Evolutionary conservation across 352 stramenopile genomes (phyloP).

Genomic region (Pythium folliculosum): DNA sequence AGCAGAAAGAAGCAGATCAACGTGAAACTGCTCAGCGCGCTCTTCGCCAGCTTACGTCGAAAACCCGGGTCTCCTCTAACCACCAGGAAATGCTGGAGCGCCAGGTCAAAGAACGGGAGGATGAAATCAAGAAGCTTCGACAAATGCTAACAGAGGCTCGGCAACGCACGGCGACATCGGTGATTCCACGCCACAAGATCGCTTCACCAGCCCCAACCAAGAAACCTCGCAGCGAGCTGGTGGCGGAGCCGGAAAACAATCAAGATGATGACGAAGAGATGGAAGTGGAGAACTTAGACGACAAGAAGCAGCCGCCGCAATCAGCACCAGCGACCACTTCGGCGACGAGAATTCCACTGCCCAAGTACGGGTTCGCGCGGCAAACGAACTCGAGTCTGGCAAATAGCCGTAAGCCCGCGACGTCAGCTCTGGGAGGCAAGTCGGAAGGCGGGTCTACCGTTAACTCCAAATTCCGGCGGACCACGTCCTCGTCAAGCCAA

Average conservation of each 20-base stretch:
- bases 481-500: constrained; percentile 8
- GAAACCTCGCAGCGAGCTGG: constrained; percentile 13
- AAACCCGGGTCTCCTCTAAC: constrained; percentile 61
- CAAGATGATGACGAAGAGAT: constrained; percentile 18
- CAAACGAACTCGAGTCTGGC: constrained; percentile 12
- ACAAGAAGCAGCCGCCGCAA: background rate
- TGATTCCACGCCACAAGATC: constrained; percentile 56
- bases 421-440: background rate
- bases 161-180: constrained; percentile 64
- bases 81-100: constrained; percentile 71
- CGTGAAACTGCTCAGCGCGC: constrained; percentile 64
- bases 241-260: constrained; percentile 7
- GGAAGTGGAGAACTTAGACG: background rate
- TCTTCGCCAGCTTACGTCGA: constrained; percentile 67
- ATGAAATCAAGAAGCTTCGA: constrained; percentile 80
- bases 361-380: constrained; percentile 12
- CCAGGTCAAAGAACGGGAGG: constrained; percentile 73
- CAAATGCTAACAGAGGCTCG: constrained; percentile 71
- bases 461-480: constrained; percentile 19
- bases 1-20: constrained; percentile 65
- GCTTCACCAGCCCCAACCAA: constrained; percentile 37
- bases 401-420: constrained; percentile 10
- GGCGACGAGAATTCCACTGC: constrained; percentile 19
- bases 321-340: background rate
- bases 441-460: constrained; percentile 7